These are phyloP conservation scores for Xylaria sp. DNA, from an alignment of 2,329 filamentous ascomycete species.

Conservation along the genomic window DNA sequence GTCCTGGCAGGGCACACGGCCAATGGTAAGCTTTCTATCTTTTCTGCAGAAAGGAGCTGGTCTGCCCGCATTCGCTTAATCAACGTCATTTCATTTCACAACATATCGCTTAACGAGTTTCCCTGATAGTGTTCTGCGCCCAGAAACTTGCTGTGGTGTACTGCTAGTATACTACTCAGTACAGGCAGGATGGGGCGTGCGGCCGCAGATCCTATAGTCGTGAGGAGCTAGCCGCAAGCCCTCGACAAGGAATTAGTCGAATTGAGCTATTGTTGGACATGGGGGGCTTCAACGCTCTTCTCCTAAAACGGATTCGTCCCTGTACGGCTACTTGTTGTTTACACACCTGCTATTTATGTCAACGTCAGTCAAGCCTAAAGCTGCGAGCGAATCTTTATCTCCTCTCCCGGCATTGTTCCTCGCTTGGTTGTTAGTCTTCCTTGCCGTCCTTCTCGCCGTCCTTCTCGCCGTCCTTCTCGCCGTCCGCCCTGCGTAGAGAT, in stretches of 20 bases:
- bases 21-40: neutral
- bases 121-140: neutral
- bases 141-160: neutral
- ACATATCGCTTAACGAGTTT: neutral
- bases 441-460: neutral
- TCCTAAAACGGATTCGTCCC: neutral
- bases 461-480: neutral
- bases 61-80: neutral
- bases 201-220: conserved; percentile 17
- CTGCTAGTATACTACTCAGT: neutral
- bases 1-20: too few relatives aligned
- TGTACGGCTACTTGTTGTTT: neutral
- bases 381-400: neutral
- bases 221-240: conserved; percentile 1
- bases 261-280: conserved; percentile 1
- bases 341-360: conserved; percentile 10
- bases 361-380: neutral
- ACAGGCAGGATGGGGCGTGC: conserved; percentile 9
- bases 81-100: conserved; percentile 3
- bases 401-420: neutral
- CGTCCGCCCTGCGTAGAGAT: too few relatives aligned
- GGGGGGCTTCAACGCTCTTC: neutral
- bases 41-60: neutral
- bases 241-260: conserved; percentile 2
- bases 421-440: neutral